Evolutionary conservation across 371 early-diverging fungal species (phyloP).

Genomic region (Rhizomucor pusillus): DNA sequence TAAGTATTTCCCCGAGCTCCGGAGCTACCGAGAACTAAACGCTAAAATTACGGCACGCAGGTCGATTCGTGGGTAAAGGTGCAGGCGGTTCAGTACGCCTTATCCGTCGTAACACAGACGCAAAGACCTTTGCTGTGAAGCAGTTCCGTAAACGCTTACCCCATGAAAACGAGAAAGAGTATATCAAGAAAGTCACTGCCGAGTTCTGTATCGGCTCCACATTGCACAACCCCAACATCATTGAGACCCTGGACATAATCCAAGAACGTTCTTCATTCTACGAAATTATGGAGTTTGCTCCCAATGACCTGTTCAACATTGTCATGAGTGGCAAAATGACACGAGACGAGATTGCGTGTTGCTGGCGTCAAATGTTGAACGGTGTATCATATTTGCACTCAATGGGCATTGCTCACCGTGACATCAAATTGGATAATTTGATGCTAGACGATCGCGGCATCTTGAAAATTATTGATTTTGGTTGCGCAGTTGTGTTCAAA

Average conservation of each 20-base stretch:
- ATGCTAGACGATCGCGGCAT: slow-evolving; percentile 59
- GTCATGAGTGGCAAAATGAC: slow-evolving; percentile 63
- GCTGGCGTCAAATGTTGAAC: slow-evolving; percentile 66
- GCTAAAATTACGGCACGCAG: slow-evolving; percentile 16
- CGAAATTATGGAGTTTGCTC: slow-evolving; percentile 78
- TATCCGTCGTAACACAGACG: slow-evolving; percentile 51
- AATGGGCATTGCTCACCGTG: slow-evolving; percentile 79
- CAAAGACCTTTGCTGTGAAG: slow-evolving; percentile 70
- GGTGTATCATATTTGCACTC: slow-evolving; percentile 69
- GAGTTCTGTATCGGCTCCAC: slow-evolving; percentile 80
- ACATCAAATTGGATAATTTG: slow-evolving; percentile 83
- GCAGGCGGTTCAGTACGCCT: slow-evolving; percentile 75
- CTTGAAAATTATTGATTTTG: slow-evolving; percentile 92
- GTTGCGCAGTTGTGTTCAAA: slow-evolving; percentile 76
- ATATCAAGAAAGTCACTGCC: slow-evolving; percentile 74
- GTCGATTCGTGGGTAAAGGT: slow-evolving; percentile 63
- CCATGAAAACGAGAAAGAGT: slow-evolving; percentile 68
- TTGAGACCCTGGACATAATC: slow-evolving; percentile 79
- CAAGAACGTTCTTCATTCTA: slow-evolving; percentile 56
- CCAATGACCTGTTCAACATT: slow-evolving; percentile 67
- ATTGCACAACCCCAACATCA: slow-evolving; percentile 77
- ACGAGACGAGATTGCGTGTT: slow-evolving; percentile 59
- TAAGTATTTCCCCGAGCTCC: slow-evolving; percentile 15
- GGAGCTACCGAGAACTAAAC: too few relatives aligned
- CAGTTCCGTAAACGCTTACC: slow-evolving; percentile 68